Evolutionary conservation across 345 rosid genomes (phyloP).

Genomic region (Pugionium dolabratum): DNA sequence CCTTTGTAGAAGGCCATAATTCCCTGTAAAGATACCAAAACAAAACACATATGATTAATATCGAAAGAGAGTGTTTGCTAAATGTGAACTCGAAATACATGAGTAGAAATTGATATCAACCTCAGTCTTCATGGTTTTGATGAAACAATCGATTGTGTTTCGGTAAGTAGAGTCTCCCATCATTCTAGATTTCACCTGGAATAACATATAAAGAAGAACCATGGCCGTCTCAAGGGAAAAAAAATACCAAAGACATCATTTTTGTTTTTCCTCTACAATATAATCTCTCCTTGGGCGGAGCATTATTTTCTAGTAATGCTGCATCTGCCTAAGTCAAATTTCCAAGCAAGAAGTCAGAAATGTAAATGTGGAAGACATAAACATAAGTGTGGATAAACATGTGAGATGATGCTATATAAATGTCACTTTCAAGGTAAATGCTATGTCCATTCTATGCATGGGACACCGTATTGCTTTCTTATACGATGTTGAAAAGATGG

Average conservation of each 20-base stretch:
- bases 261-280: not conserved
- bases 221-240: constrained; percentile 15
- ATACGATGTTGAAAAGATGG: constrained; percentile 11
- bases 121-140: constrained; percentile 86
- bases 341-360: constrained; percentile 22
- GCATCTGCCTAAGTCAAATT: constrained; percentile 13
- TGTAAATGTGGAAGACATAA: constrained; percentile 36
- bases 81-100: not conserved
- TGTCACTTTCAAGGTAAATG: constrained; percentile 29
- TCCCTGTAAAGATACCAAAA: constrained; percentile 54
- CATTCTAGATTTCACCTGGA: constrained; percentile 98
- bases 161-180: constrained; percentile 95
- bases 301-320: constrained; percentile 25
- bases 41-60: constrained; percentile 23
- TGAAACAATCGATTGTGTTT: constrained; percentile 86
- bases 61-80: not conserved
- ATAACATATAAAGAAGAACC: constrained; percentile 33
- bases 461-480: constrained; percentile 7
- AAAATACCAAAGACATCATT: constrained; percentile 12
- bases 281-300: too few relatives aligned
- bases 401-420: constrained; percentile 29
- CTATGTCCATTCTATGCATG: constrained; percentile 31
- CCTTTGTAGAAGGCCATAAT: constrained; percentile 88
- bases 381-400: constrained; percentile 12
- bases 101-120: constrained; percentile 36